phyloP scores from a whole-genome alignment of 192 early-diverging fungal genomes.

The Coemansia sp. region DNA sequence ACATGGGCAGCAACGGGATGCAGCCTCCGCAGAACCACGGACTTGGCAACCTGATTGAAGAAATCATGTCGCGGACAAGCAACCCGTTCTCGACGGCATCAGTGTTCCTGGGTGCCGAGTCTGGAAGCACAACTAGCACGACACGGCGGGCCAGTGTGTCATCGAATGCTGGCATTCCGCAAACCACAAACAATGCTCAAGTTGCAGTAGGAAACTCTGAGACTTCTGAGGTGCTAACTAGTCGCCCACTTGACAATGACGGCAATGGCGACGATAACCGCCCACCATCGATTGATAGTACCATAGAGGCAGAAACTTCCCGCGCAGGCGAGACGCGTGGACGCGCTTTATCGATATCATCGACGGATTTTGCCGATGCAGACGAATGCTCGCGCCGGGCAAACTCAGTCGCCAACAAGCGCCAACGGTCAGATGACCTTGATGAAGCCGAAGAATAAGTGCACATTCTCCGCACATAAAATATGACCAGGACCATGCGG shows the following conservation, averaged over 20 bases:
- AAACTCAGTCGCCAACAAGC: slow-evolving; percentile 20
- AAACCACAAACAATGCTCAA: neutral
- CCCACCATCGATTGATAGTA: neutral
- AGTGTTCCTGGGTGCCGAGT: slow-evolving; percentile 27
- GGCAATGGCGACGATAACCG: neutral
- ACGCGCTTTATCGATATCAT: slow-evolving; percentile 11
- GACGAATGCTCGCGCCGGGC: neutral
- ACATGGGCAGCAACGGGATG: neutral
- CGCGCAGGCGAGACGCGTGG: slow-evolving; percentile 24
- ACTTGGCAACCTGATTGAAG: neutral
- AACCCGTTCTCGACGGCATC: slow-evolving; percentile 33
- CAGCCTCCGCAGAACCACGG: slow-evolving; percentile 3
- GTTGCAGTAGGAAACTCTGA: neutral
- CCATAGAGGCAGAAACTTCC: neutral
- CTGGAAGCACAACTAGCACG: slow-evolving; percentile 29
- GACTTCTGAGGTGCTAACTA: neutral
- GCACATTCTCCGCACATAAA: neutral
- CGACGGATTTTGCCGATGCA: neutral
- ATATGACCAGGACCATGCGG: neutral
- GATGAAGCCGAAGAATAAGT: neutral
- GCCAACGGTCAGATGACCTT: slow-evolving; percentile 19
- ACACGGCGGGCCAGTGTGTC: slow-evolving; percentile 19
- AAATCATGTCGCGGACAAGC: slow-evolving; percentile 11
- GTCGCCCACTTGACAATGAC: neutral
- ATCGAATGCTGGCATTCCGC: slow-evolving; percentile 10